phyloP scores from a whole-genome alignment of 2,329 filamentous ascomycete species.

The Bipolaris victoriae region DNA sequence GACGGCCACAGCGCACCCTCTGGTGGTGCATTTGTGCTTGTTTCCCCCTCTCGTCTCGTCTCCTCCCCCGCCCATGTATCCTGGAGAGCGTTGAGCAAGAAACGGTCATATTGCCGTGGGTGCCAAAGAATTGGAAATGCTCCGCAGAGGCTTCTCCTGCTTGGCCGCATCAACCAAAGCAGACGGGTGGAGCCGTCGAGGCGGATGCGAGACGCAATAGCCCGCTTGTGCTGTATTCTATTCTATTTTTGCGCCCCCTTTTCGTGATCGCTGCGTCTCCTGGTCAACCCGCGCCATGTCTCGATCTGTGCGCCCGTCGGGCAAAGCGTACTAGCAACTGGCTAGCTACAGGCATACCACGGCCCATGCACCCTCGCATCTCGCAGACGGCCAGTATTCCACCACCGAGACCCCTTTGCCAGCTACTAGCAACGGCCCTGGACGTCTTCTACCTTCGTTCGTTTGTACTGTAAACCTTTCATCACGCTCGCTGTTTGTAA shows the following conservation, averaged over 20 bases:
- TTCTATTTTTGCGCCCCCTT: slow-evolving; percentile 33
- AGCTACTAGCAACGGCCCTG: slow-evolving; percentile 27
- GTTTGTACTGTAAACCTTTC: slow-evolving; percentile 29
- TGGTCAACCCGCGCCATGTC: slow-evolving; percentile 27
- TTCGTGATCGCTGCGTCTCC: slow-evolving; percentile 22
- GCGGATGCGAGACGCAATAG: slow-evolving; percentile 19
- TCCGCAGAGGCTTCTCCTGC: slow-evolving; percentile 2
- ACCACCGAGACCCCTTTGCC: slow-evolving; percentile 25
- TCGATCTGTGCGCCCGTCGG: slow-evolving; percentile 18
- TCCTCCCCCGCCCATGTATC: no score
- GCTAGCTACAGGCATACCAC: slow-evolving; percentile 10
- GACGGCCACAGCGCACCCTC: no score
- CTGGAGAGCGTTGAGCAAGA: no score
- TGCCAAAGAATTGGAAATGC: neutral
- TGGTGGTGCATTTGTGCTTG: no score
- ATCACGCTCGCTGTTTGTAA: slow-evolving; percentile 43
- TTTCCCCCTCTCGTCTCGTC: no score
- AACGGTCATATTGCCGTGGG: neutral
- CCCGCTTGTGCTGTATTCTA: slow-evolving; percentile 22
- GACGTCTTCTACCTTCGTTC: slow-evolving; percentile 40
- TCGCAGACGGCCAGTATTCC: slow-evolving; percentile 20
- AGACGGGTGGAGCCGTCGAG: slow-evolving; percentile 20
- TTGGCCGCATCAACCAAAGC: slow-evolving; percentile 15
- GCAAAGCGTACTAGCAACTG: slow-evolving; percentile 12
- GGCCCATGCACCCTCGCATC: slow-evolving; percentile 11